Evolutionary conservation across 805 yeast genomes (phyloP), one percentile per base, ranked within the genome.

Genomic region (Saccharomyces jurei): DNA sequence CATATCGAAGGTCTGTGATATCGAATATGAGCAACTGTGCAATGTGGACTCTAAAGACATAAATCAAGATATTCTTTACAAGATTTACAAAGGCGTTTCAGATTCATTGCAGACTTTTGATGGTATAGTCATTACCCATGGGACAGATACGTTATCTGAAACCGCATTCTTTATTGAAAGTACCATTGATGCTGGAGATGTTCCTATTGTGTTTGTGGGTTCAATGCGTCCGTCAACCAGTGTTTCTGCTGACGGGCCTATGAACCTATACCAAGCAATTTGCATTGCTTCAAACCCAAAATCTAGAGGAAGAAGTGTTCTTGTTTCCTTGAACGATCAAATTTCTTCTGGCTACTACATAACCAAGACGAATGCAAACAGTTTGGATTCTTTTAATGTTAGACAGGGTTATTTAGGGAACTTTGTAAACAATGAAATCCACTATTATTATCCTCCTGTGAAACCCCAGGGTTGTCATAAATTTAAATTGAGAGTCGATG

Each of bases 161-260:
- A 82, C 88, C 6, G 81, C 86, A 0, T 82, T 83, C 63, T 83
- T 83, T 65, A 68, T 83, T 41, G 85, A 82, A 57, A 69, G 78
- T 52, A 71, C 77, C 4, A 67, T 75, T 49, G 74, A 73, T 53
- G 61, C 70, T 54, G 76, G 76, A 57, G 74, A 73, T 32, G 67
- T 82, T 54, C 87, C 87, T 3, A 78, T 84, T 52, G 88, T 83
- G 4, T 71, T 84, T 65, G 83, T 86, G 50, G 90, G 90, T 1
- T 80, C 86, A 5, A 84, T 84, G 90, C 76, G 89, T 63, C 90
- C 90, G 0, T 79, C 86, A 8, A 81, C 87, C 2, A 81, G 85
- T 44, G 78, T 84, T 46, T 81, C 86, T 1, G 82, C 87, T 1
- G 90, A 84, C 64, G 89, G 89, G 2, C 84, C 87, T 5, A 83